Conservation (phyloP, 2,329 filamentous ascomycete species). For the Trichoderma sp. region DNA sequence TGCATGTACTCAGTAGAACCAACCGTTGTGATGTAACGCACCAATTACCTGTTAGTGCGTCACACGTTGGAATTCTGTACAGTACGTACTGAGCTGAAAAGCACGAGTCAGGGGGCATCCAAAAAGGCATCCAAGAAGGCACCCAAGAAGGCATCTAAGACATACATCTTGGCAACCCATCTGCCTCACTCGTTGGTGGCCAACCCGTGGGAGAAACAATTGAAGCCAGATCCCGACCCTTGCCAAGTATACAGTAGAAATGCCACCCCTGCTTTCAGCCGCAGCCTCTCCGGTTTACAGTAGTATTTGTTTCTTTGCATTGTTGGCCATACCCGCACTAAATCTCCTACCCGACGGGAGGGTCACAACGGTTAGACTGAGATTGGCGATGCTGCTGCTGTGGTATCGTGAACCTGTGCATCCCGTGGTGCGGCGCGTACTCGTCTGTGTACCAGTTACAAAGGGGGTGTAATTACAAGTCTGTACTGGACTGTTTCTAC, state of each 20-base stretch:
- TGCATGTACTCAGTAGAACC: no score
- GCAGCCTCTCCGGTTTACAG: slow-evolving; percentile 9
- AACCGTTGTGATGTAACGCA: no score
- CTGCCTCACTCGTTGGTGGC: neutral
- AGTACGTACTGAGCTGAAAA: no score
- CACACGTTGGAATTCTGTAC: no score
- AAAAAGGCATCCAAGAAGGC: no score
- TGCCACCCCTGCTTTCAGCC: slow-evolving; percentile 10
- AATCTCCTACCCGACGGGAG: neutral
- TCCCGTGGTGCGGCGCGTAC: neutral
- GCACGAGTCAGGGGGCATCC: no score
- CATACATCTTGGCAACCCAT: neutral
- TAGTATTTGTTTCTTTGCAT: neutral
- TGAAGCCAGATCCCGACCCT: neutral
- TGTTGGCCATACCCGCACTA: neutral
- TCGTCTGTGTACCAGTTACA: neutral
- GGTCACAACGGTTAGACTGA: neutral
- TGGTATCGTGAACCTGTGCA: neutral
- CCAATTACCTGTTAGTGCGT: no score
- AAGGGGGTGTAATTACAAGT: no score
- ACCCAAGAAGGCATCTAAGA: no score
- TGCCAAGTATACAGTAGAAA: slow-evolving; percentile 1
- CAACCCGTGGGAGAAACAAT: neutral
- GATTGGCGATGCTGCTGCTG: neutral
- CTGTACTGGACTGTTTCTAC: no score